phyloP scores from a whole-genome alignment of 805 yeast genomes.

The Suhomyces pyralidae region DNA sequence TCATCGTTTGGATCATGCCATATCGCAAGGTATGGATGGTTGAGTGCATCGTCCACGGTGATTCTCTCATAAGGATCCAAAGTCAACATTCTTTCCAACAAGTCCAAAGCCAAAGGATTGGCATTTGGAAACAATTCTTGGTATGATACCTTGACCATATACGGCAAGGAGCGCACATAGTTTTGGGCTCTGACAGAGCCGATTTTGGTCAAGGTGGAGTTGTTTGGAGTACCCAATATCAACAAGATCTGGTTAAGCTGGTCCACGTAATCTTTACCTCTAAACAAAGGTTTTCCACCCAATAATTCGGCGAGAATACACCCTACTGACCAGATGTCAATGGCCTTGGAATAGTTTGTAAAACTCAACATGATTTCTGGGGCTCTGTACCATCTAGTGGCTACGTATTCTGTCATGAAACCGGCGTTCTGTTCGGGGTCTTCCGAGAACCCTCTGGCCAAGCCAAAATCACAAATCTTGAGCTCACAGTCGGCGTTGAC shows the following conservation, averaged over 20 bases:
- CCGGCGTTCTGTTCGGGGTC: constrained; percentile 85
- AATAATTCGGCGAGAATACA: constrained; percentile 92
- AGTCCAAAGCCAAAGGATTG: constrained; percentile 80
- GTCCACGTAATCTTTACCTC: constrained; percentile 94
- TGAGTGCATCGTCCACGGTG: constrained; percentile 82
- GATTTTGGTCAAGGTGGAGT: constrained; percentile 40
- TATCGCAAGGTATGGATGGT: constrained; percentile 80
- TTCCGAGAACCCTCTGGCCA: constrained; percentile 86
- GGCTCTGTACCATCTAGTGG: constrained; percentile 98
- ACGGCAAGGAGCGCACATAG: constrained; percentile 83
- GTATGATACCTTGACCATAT: constrained; percentile 76
- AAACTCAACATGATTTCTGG: constrained; percentile 96
- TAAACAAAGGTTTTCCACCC: constrained; percentile 87
- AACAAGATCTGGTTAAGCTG: constrained; percentile 85
- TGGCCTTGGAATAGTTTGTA: constrained; percentile 93
- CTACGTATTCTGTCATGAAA: constrained; percentile 95
- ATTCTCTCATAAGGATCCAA: constrained; percentile 83
- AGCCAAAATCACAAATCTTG: constrained; percentile 94
- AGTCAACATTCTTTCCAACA: constrained; percentile 66
- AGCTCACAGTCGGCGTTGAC: constrained; percentile 96
- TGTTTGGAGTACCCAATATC: constrained; percentile 87
- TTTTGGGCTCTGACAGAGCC: constrained; percentile 90
- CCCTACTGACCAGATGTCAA: constrained; percentile 97
- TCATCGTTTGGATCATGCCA: constrained; percentile 90
- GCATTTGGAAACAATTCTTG: constrained; percentile 74